Evolutionary conservation across 768 basidiomycete species (phyloP).

Genomic region (Lactarius deliciosus): DNA sequence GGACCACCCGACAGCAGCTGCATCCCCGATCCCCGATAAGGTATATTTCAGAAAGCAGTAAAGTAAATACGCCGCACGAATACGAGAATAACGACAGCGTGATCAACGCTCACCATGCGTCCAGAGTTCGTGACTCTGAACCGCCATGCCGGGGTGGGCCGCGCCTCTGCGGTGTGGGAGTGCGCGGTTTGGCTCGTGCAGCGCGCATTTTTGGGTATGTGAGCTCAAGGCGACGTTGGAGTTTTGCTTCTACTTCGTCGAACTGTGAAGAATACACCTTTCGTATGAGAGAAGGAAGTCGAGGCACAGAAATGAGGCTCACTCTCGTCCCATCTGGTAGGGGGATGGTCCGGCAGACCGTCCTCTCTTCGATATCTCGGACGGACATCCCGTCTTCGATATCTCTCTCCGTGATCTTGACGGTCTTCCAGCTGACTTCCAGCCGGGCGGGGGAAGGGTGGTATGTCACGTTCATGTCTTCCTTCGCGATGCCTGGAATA

Average conservation of each 20-base stretch:
- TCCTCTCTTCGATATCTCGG: slow-evolving; percentile 61
- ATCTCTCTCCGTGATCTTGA: slow-evolving; percentile 54
- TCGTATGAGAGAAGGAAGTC: background rate
- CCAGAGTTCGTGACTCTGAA: slow-evolving; percentile 21
- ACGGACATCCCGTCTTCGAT: slow-evolving; percentile 60
- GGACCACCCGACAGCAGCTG: slow-evolving; percentile 12
- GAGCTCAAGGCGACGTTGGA: slow-evolving; percentile 57
- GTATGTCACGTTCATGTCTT: slow-evolving; percentile 75
- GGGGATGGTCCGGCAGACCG: slow-evolving; percentile 65
- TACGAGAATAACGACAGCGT: slow-evolving; percentile 6
- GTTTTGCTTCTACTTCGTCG: slow-evolving; percentile 70
- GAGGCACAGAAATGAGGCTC: slow-evolving; percentile 30
- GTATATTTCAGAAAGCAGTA: slow-evolving; percentile 12
- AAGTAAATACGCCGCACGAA: slow-evolving; percentile 10
- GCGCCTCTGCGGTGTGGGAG: slow-evolving; percentile 26
- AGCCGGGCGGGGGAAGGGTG: slow-evolving; percentile 50
- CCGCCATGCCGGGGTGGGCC: slow-evolving; percentile 15
- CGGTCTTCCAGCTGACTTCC: slow-evolving; percentile 64
- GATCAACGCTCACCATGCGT: slow-evolving; percentile 18
- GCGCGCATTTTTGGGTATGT: slow-evolving; percentile 52
- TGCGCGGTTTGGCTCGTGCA: slow-evolving; percentile 21
- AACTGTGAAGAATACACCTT: slow-evolving; percentile 46
- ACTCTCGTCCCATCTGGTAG: slow-evolving; percentile 74
- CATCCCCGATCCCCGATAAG: slow-evolving; percentile 15
- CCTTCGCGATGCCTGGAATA: slow-evolving; percentile 64